Conservation (phyloP, 768 basidiomycete genomes). For the Russula sp. region DNA sequence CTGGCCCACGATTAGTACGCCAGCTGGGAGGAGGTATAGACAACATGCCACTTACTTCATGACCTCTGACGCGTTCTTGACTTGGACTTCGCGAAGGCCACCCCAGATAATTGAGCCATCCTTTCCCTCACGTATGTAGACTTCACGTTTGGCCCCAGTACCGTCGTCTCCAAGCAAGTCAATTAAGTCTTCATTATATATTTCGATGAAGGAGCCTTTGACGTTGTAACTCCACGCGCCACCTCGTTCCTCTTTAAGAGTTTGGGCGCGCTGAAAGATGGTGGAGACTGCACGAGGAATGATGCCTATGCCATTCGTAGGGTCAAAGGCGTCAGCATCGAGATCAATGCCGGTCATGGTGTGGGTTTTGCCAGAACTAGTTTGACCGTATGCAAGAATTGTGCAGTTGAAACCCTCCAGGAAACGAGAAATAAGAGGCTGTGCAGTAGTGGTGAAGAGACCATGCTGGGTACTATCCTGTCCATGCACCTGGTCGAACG, state of each 20-base stretch:
- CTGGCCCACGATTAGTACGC: slow-evolving; percentile 41
- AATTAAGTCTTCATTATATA: slow-evolving; percentile 98
- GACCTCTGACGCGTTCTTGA: slow-evolving; percentile 81
- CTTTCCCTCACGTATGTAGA: slow-evolving; percentile 96
- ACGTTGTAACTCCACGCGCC: slow-evolving; percentile 73
- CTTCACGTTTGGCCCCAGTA: slow-evolving; percentile 68
- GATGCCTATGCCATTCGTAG: slow-evolving; percentile 86
- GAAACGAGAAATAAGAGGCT: slow-evolving; percentile 83
- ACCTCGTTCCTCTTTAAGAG: slow-evolving; percentile 72
- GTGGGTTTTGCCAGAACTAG: slow-evolving; percentile 94
- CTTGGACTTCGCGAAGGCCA: slow-evolving; percentile 87
- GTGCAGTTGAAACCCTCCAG: slow-evolving; percentile 97
- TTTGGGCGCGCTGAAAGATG: slow-evolving; percentile 77
- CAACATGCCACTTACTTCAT: slow-evolving; percentile 70
- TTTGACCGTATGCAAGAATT: slow-evolving; percentile 96
- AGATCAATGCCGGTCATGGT: slow-evolving; percentile 97
- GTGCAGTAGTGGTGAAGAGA: slow-evolving; percentile 80
- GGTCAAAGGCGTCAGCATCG: slow-evolving; percentile 79
- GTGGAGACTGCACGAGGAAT: slow-evolving; percentile 90
- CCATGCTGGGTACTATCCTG: slow-evolving; percentile 83
- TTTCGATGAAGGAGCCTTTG: slow-evolving; percentile 93
- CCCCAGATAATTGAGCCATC: slow-evolving; percentile 97
- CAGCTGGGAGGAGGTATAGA: slow-evolving; percentile 15
- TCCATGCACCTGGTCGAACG: slow-evolving; percentile 91
- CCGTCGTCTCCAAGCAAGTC: slow-evolving; percentile 85